Conservation (phyloP, 169 alveolate species). For the Plasmodium knowlesi region DNA sequence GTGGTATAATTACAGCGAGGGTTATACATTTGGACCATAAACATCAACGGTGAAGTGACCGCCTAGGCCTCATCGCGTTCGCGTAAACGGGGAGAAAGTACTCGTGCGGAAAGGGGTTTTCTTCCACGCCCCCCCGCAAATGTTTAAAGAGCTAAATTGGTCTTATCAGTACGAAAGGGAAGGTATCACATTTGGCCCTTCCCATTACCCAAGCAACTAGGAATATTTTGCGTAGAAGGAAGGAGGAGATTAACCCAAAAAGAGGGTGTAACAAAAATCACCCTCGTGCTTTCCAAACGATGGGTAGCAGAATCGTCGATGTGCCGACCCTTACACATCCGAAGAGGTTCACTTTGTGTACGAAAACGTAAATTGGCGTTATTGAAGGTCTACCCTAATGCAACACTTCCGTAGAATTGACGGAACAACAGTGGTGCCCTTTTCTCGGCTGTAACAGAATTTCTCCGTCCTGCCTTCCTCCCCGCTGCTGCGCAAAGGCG, state of each 20-base stretch:
- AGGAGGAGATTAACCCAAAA: not conserved
- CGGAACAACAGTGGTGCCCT: not conserved
- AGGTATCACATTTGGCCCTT: not conserved
- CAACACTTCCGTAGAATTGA: not conserved
- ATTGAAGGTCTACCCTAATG: not conserved
- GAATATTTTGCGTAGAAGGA: not conserved
- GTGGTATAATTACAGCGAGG: not conserved
- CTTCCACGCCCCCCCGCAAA: not conserved
- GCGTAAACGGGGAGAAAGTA: not conserved
- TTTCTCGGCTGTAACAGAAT: not conserved
- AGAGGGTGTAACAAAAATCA: not conserved
- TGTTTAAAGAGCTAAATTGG: not conserved
- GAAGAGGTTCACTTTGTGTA: not conserved
- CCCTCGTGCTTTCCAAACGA: no score
- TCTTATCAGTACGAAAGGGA: not conserved
- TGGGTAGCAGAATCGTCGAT: not conserved
- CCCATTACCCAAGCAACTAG: not conserved
- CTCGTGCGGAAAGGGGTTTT: not conserved
- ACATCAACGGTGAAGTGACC: not conserved
- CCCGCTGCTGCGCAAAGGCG: not conserved
- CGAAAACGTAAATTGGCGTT: no score
- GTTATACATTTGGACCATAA: not conserved
- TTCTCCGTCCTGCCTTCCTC: not conserved
- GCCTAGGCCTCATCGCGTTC: not conserved
- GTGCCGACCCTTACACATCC: not conserved